Percentiles rank a stretch among this genome's conserved stretches.
phyloP scores from a whole-genome alignment of 78 protist species.

The slime mould (Dictyostelium discoideum) region DNA sequence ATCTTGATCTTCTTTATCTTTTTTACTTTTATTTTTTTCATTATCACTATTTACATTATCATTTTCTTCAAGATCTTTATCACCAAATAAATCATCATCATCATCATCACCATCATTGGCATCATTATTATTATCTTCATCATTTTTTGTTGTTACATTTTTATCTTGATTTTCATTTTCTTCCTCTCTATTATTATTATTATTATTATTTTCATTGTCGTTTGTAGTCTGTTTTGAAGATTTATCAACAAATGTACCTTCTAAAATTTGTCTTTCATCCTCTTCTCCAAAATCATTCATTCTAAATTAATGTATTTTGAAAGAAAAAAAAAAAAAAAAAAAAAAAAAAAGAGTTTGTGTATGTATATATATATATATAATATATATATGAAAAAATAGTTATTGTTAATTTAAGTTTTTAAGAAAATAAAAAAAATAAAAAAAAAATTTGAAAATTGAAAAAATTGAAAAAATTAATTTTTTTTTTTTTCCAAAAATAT shows the following conservation, averaged over 20 bases:
- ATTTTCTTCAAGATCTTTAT: neutral
- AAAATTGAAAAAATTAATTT: neutral
- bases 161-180: neutral
- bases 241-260: conserved; percentile 7
- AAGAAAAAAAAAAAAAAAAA: neutral
- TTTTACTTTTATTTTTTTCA: neutral
- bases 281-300: conserved; percentile 39
- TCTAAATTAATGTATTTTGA: neutral
- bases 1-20: neutral
- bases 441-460: neutral
- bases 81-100: neutral
- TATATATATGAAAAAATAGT: neutral
- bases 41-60: neutral
- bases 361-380: neutral
- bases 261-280: neutral
- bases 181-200: neutral
- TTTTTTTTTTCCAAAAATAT: neutral
- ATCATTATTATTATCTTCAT: neutral
- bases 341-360: neutral
- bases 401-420: neutral
- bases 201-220: neutral
- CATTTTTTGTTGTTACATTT: neutral
- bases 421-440: neutral
- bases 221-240: neutral
- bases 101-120: neutral